These are phyloP conservation scores for Chimonanthus praecox DNA, from an alignment of 164 flowering plant genomes.

Conservation along the genomic window DNA sequence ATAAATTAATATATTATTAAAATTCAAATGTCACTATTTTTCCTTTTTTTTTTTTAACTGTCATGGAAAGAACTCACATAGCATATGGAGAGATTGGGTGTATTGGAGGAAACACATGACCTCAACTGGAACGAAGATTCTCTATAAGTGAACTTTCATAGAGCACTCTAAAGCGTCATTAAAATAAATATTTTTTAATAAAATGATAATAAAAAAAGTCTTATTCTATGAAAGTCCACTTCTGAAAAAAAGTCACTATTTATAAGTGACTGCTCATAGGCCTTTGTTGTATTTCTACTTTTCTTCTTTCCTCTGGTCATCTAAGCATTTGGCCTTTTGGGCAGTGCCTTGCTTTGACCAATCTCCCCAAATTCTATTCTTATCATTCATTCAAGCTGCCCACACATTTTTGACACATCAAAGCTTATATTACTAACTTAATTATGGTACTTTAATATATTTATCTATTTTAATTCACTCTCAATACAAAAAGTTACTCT, in stretches of 20 bases:
- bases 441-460: neutral
- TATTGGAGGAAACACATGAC: too few species aligned
- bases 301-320: neutral
- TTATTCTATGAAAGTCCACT: neutral
- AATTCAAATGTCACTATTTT: neutral
- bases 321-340: neutral
- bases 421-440: neutral
- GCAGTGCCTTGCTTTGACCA: conserved; percentile 42
- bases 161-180: too few species aligned
- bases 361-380: conserved; percentile 46
- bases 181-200: too few species aligned
- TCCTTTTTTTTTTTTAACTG: neutral
- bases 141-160: too few species aligned
- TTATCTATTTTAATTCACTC: neutral
- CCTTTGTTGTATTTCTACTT: neutral
- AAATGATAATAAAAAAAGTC: neutral
- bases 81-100: neutral
- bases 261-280: neutral
- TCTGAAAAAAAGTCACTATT: neutral
- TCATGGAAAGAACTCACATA: neutral
- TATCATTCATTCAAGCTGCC: neutral
- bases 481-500: neutral
- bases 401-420: neutral
- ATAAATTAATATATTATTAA: too few species aligned
- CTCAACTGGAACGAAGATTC: too few species aligned